Percentiles rank a stretch among this genome's conserved stretches.
Evolutionary conservation across 2,329 filamentous ascomycete genomes (phyloP).

Genomic region (Albifimbria verrucaria): DNA sequence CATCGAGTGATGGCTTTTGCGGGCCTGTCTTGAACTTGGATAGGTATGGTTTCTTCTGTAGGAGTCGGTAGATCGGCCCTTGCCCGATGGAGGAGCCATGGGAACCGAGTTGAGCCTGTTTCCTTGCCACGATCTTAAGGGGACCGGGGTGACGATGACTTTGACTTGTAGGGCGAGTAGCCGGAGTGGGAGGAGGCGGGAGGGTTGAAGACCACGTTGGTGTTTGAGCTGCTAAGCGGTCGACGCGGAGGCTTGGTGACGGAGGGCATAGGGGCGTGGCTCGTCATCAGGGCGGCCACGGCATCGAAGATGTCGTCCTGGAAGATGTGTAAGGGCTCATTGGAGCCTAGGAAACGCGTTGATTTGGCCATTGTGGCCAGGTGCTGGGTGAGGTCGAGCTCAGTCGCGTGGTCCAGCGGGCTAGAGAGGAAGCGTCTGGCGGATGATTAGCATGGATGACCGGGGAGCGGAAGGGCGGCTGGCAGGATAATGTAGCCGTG

Average conservation of each 20-base stretch:
- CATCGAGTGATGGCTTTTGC: constrained; percentile 48
- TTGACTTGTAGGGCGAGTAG: constrained; percentile 68
- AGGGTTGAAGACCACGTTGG: constrained; percentile 67
- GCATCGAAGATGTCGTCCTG: constrained; percentile 49
- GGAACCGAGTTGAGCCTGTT: constrained; percentile 64
- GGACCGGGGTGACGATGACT: constrained; percentile 59
- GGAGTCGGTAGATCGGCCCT: constrained; percentile 61
- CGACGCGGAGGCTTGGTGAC: constrained; percentile 44
- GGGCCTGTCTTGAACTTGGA: constrained; percentile 57
- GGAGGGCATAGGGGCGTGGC: constrained; percentile 55
- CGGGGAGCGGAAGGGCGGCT: neutral
- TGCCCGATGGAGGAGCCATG: constrained; percentile 61
- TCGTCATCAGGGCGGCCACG: constrained; percentile 44
- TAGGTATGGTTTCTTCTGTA: constrained; percentile 63
- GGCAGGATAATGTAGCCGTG: neutral
- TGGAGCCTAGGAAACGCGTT: constrained; percentile 41
- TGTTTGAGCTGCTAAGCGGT: constrained; percentile 47
- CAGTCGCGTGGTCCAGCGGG: constrained; percentile 7
- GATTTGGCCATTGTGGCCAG: constrained; percentile 52
- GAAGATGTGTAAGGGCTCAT: constrained; percentile 49
- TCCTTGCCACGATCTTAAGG: constrained; percentile 50
- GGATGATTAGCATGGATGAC: neutral
- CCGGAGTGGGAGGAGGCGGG: constrained; percentile 48
- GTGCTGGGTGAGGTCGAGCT: constrained; percentile 8
- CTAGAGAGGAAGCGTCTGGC: neutral